Evolutionary conservation across 2,329 filamentous ascomycete genomes (phyloP).

Genomic region (Sporothrix sp.): DNA sequence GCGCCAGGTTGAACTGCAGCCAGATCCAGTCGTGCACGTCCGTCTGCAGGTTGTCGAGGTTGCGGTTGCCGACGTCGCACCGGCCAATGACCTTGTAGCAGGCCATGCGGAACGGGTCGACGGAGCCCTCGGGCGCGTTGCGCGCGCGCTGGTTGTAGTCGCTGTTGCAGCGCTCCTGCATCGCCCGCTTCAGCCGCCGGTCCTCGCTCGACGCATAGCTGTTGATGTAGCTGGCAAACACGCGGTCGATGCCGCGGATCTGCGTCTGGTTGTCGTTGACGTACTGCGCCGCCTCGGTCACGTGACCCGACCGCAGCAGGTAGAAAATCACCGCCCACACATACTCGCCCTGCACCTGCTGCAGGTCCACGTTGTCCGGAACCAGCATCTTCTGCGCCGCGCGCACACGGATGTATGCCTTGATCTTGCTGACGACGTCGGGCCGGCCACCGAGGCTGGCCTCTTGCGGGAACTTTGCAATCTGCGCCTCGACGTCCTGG

Average conservation of each 20-base stretch:
- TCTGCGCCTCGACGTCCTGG: constrained; percentile 62
- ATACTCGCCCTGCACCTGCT: constrained; percentile 71
- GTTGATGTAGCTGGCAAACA: constrained; percentile 79
- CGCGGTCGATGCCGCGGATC: constrained; percentile 84
- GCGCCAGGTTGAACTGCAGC: constrained; percentile 60
- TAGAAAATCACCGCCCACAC: constrained; percentile 95
- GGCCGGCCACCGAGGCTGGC: constrained; percentile 84
- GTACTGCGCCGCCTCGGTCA: constrained; percentile 77
- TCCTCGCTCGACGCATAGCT: constrained; percentile 71
- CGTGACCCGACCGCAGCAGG: constrained; percentile 73
- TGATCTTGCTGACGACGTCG: constrained; percentile 80
- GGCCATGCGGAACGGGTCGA: constrained; percentile 92
- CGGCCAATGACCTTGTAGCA: constrained; percentile 96
- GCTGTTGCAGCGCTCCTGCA: constrained; percentile 79
- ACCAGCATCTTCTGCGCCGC: constrained; percentile 73
- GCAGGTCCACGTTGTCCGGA: constrained; percentile 68
- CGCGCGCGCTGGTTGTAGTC: constrained; percentile 80
- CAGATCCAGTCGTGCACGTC: constrained; percentile 63
- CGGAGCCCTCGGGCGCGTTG: constrained; percentile 74
- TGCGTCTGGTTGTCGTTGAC: constrained; percentile 68
- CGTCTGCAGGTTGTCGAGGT: constrained; percentile 51
- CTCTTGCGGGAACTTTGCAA: constrained; percentile 76
- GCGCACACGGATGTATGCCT: constrained; percentile 79
- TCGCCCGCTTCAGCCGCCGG: constrained; percentile 62
- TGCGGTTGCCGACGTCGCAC: constrained; percentile 56